These are phyloP conservation scores for Lasiosphaeris hirsuta DNA, from an alignment of 495 filamentous ascomycete species.

Conservation along the genomic window DNA sequence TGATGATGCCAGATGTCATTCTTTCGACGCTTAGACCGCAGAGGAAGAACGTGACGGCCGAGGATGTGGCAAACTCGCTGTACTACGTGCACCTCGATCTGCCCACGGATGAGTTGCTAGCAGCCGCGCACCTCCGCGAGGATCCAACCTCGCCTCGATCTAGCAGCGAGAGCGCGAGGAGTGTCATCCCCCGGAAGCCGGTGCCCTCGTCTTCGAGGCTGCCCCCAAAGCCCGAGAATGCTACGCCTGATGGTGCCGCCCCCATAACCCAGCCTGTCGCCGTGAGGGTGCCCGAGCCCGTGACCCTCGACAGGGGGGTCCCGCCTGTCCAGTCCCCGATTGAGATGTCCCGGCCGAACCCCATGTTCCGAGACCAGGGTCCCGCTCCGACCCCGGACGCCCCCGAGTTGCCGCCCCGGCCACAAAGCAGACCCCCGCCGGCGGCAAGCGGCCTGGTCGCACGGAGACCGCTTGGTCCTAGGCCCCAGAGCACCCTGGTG, in stretches of 20 bases:
- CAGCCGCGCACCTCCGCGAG: constrained; percentile 42
- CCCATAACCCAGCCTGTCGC: background rate
- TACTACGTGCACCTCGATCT: constrained; percentile 86
- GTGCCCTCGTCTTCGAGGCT: constrained; percentile 30
- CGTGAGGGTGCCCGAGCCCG: constrained; percentile 11
- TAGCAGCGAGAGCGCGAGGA: constrained; percentile 43
- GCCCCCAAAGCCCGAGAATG: constrained; percentile 11
- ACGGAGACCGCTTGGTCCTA: constrained; percentile 16
- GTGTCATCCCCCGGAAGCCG: constrained; percentile 44
- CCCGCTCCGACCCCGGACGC: background rate
- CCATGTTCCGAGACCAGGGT: constrained; percentile 18
- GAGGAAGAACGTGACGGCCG: constrained; percentile 78
- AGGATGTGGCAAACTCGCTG: constrained; percentile 81
- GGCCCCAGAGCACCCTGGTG: background rate
- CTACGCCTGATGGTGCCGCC: background rate
- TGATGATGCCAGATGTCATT: constrained; percentile 68
- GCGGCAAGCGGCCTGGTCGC: background rate
- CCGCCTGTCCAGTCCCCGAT: background rate
- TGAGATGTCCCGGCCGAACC: constrained; percentile 23
- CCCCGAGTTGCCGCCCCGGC: constrained; percentile 3
- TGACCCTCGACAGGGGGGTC: background rate
- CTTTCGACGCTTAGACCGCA: constrained; percentile 88
- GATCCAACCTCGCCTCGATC: constrained; percentile 43
- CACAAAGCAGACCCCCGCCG: background rate
- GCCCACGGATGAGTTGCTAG: constrained; percentile 52